These are phyloP conservation scores for Dryas octopetala DNA, from an alignment of 306 rosid species.

Conservation along the genomic window DNA sequence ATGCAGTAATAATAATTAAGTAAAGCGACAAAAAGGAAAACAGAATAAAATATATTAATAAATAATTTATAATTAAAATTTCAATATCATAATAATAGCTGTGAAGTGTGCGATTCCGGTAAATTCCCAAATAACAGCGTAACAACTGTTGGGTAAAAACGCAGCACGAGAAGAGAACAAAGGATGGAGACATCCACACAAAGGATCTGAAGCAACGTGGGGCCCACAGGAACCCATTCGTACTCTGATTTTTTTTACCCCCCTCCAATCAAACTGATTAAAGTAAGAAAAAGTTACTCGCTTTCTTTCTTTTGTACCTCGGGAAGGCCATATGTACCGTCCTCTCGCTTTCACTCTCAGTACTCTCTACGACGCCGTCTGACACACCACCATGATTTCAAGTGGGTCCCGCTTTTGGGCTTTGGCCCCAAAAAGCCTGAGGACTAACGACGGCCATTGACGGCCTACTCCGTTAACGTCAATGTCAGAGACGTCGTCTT, in stretches of 20 bases:
- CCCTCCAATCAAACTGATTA: neutral
- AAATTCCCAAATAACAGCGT: neutral
- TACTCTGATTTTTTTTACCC: neutral
- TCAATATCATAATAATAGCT: too few species aligned
- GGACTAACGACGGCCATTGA: constrained; percentile 23
- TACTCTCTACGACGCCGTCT: neutral
- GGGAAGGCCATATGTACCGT: constrained; percentile 53
- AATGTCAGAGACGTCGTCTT: constrained; percentile 21
- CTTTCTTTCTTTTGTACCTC: constrained; percentile 26
- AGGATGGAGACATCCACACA: neutral
- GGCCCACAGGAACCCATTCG: neutral
- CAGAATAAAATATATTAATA: neutral
- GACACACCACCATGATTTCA: constrained; percentile 24
- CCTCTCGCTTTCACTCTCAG: constrained; percentile 13
- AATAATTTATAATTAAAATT: too few species aligned
- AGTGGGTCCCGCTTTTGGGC: constrained; percentile 17
- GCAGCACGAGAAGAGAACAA: neutral
- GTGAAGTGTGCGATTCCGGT: too few species aligned
- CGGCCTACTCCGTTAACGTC: constrained; percentile 31
- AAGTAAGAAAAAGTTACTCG: constrained; percentile 7
- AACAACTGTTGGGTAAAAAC: neutral
- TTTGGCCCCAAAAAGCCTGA: constrained; percentile 15
- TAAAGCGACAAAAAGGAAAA: neutral
- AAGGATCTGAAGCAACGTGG: neutral
- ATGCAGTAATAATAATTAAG: neutral